phyloP scores from a whole-genome alignment of 208 protist species.

The Naegleria gruberi region DNA sequence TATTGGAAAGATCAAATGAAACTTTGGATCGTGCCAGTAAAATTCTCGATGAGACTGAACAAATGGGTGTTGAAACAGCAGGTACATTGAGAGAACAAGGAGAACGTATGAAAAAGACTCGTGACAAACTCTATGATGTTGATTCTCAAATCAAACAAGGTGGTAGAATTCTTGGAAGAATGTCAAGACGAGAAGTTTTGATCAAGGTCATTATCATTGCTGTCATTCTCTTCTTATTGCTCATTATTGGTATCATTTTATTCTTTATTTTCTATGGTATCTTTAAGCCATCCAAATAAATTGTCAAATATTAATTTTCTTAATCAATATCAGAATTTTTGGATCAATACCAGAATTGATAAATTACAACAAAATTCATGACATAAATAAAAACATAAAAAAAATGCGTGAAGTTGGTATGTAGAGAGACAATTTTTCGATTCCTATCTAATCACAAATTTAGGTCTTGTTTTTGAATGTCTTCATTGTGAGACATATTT shows the following conservation, averaged over 20 bases:
- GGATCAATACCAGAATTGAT: neutral
- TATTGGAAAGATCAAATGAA: neutral
- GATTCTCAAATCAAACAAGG: neutral
- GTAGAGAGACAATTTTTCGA: neutral
- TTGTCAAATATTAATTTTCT: no score
- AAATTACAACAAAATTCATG: no score
- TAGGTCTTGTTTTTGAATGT: neutral
- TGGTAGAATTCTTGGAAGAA: neutral
- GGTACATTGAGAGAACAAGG: neutral
- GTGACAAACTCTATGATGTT: neutral
- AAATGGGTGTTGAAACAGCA: neutral
- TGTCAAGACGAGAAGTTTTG: slow-evolving; percentile 12
- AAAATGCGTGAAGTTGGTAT: neutral
- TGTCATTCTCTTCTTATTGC: neutral
- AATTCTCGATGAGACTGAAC: slow-evolving; percentile 8
- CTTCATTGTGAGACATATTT: neutral
- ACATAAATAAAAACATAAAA: neutral
- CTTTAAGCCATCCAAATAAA: neutral
- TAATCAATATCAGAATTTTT: no score
- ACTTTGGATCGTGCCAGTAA: neutral
- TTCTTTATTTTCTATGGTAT: slow-evolving; percentile 3
- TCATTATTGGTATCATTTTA: neutral
- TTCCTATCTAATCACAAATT: neutral
- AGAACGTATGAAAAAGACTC: neutral
- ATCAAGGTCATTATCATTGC: neutral